These are phyloP conservation scores for Drechslera avenae DNA, from an alignment of 2,329 filamentous ascomycete genomes.

Conservation along the genomic window DNA sequence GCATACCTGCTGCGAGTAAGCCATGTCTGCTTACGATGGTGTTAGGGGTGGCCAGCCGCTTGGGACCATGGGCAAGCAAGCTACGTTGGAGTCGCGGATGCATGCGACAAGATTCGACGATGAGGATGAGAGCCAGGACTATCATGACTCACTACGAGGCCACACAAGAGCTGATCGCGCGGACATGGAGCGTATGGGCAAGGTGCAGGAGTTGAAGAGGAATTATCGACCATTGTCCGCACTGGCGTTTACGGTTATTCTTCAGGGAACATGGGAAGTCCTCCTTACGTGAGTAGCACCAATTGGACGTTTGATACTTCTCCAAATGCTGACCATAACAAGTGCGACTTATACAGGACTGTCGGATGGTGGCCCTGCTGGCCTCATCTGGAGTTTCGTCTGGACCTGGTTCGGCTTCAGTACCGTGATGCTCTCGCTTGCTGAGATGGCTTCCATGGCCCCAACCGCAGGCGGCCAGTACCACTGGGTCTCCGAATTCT, in stretches of 20 bases:
- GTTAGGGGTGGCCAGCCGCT: constrained; percentile 7
- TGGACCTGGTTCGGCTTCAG: constrained; percentile 44
- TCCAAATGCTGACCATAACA: constrained; percentile 5
- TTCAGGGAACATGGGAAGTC: constrained; percentile 44
- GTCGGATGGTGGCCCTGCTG: constrained; percentile 39
- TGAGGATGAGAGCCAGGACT: constrained; percentile 32
- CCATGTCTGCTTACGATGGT: constrained; percentile 25
- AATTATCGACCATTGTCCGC: constrained; percentile 43
- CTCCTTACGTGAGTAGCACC: constrained; percentile 34
- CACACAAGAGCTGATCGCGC: constrained; percentile 36
- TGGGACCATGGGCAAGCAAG: constrained; percentile 14
- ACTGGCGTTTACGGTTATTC: constrained; percentile 41
- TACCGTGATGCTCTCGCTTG: constrained; percentile 39
- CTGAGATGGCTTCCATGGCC: constrained; percentile 46
- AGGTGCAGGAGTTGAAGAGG: constrained; percentile 41
- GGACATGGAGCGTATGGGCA: constrained; percentile 44
- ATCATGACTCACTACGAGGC: constrained; percentile 34
- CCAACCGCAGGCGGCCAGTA: constrained; percentile 45
- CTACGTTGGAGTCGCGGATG: constrained; percentile 6
- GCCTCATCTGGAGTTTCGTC: constrained; percentile 44
- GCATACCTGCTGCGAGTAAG: constrained; percentile 13
- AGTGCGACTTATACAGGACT: constrained; percentile 39
- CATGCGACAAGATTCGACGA: constrained; percentile 16
- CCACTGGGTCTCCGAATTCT: constrained; percentile 45
- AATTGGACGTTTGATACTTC: too few species aligned